Evolutionary conservation across 345 rosid genomes (phyloP), one percentile per base, ranked within the genome.

Genomic region (Syzygium grande): DNA sequence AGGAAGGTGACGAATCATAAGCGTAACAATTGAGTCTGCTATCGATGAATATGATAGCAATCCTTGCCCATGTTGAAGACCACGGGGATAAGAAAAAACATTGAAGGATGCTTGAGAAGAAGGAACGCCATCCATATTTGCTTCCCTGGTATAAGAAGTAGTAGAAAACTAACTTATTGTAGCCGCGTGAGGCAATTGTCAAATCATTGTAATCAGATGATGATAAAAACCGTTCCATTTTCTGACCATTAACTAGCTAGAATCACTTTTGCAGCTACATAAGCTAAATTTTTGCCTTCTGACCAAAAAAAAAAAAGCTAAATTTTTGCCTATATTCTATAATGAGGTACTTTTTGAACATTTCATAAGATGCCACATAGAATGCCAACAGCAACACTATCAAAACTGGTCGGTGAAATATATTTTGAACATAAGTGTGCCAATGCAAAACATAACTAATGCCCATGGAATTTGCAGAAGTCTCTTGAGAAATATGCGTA

Each of bases 1-100:
- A 11, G 99, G 98, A 84, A 97, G 96, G 92, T 97, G 98, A 80
- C 93, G 90, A 68, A 96, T 90, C 85, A 94, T 49, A 73, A 97
- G 97, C 25, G 98, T 95, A 9, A 73, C 84, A 4, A 22, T 54
- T 12, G 86, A 65, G 59, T 89, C 92, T 9, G 85, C 27, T 30
- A 79, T 11, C 16, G 23, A 55, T 12, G 89, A 61, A 63, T 53
- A 19, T 49, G 88, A 79, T 43, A 38, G 25, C 34, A 79, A 54
- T 5, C 88, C 41, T 49, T 55, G 85, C 51, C 13, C 29, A 68
- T 65, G 88, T 87, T 88, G 91, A 88, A 79, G 78, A 41, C 41
- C 85, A 41, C 29, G 87, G 25, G 89, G 87, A 85, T 80, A 52
- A 5, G 87, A 3, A 3, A 11, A 29, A 34, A 86, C 86, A 80